Base-by-base conservation (phyloP, 495 filamentous ascomycete genomes). In the Penicillium goetzii region DNA sequence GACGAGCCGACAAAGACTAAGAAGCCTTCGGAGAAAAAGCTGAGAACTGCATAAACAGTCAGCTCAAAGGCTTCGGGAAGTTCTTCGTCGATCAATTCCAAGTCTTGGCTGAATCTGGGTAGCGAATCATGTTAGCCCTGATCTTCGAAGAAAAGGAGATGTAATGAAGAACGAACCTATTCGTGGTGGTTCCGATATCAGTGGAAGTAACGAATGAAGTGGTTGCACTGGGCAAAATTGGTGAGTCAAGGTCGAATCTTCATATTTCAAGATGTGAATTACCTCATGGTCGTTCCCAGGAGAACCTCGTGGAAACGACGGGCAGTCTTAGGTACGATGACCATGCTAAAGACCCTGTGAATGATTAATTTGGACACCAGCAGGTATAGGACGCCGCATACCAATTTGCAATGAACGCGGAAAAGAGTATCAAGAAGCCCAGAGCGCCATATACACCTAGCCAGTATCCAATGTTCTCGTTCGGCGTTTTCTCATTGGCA, bases 61-160 rank as follows among this genome's bases (percentile, higher is more conserved):
- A 62, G 26, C 17, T 69, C 69, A 5, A 72, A 62, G 9, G 64
- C 45, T 3, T 45, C 17, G 3, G 67, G 64, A 11, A 72, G 86
- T 23, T 81, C 76, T 0, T 84, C 77, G 56, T 87, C 87, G 28
- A 81, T 75, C 49, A 78, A 73, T 56, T 85, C 80, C 4, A 86
- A 72, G 14, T 74, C 64, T 66, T 82, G 32, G 38, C 59, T 56
- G 71, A 72, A 69, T 59, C 68, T 70, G 23, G 5, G 19, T 10
- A 23, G 19, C 30, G 30, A 43, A 38, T 51, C n/a, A 23, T 11
- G 53, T 62, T 58, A 67, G 43, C 12, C 21, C 4, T 12, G 11
- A n/a, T 21, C 2, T 5, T 40, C 4, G 36, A 38, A n/a, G 30
- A 5, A 41, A 15, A 23, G 30, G n/a, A 54, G 21, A 21, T 21